Conservation (phyloP, 441 rosid genomes). For the Erodium texanum region DNA sequence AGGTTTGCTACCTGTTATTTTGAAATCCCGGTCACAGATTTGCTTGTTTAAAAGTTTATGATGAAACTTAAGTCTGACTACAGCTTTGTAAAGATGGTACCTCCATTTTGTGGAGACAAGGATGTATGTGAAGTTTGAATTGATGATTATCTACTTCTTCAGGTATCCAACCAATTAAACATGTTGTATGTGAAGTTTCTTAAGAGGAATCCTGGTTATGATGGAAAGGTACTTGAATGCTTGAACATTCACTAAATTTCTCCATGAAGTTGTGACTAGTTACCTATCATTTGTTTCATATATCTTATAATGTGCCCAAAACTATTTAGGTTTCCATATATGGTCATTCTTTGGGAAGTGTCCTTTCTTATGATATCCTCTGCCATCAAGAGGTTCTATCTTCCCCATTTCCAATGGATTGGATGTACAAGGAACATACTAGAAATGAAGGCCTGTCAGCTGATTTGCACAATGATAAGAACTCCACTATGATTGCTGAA, state of each 20-base stretch:
- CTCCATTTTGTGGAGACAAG: background rate
- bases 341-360: slow-evolving; percentile 96
- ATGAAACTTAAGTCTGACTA: background rate
- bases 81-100: background rate
- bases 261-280: slow-evolving; percentile 17
- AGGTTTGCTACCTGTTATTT: background rate
- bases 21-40: background rate
- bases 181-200: slow-evolving; percentile 63
- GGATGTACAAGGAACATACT: slow-evolving; percentile 28
- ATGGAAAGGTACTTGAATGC: slow-evolving; percentile 68
- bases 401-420: slow-evolving; percentile 81
- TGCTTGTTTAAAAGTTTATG: background rate
- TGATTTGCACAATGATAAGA: background rate
- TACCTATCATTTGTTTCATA: background rate
- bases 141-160: slow-evolving; percentile 19
- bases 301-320: slow-evolving; percentile 11
- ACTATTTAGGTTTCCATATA: slow-evolving; percentile 65
- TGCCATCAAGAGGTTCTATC: slow-evolving; percentile 89
- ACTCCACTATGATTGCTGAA: slow-evolving; percentile 5
- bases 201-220: slow-evolving; percentile 86
- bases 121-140: slow-evolving; percentile 16
- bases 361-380: slow-evolving; percentile 87
- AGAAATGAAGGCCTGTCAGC: background rate
- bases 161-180: slow-evolving; percentile 93
- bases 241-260: slow-evolving; percentile 14